These are phyloP conservation scores for Botrytis deweyae DNA, from an alignment of 2,329 filamentous ascomycete species.

Conservation along the genomic window DNA sequence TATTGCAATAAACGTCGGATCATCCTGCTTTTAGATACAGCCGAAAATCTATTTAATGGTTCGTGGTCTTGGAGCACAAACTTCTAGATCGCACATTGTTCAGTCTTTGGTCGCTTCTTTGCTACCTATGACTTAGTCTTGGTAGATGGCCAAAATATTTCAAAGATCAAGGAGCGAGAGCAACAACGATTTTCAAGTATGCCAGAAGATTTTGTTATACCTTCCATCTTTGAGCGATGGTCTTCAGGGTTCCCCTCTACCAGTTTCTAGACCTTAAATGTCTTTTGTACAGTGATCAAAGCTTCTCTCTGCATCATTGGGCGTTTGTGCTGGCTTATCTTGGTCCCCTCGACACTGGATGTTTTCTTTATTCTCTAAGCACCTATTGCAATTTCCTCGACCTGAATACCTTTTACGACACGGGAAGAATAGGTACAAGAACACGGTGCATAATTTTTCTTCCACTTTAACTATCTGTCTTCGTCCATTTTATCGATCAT, in stretches of 20 bases:
- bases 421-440: not conserved
- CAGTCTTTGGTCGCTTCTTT: not conserved
- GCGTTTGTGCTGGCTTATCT: conserved; percentile 1
- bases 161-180: not conserved
- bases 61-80: conserved; percentile 43
- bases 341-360: not conserved
- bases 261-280: not conserved
- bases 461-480: not conserved
- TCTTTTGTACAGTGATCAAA: conserved; percentile 11
- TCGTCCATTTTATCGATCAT: not conserved
- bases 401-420: not conserved
- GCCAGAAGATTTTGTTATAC: conserved; percentile 9
- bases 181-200: not conserved
- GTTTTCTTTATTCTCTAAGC: not conserved
- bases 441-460: not conserved
- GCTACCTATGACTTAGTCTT: not conserved
- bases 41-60: conserved; percentile 88
- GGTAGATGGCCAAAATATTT: not conserved
- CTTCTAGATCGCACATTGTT: conserved; percentile 13
- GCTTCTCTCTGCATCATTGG: not conserved
- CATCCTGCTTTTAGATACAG: conserved; percentile 88
- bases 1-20: conserved; percentile 93
- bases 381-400: not conserved
- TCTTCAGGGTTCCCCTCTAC: not conserved
- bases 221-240: not conserved